Base-by-base conservation (phyloP, 306 rosid genomes). In the Quercus robur region DNA sequence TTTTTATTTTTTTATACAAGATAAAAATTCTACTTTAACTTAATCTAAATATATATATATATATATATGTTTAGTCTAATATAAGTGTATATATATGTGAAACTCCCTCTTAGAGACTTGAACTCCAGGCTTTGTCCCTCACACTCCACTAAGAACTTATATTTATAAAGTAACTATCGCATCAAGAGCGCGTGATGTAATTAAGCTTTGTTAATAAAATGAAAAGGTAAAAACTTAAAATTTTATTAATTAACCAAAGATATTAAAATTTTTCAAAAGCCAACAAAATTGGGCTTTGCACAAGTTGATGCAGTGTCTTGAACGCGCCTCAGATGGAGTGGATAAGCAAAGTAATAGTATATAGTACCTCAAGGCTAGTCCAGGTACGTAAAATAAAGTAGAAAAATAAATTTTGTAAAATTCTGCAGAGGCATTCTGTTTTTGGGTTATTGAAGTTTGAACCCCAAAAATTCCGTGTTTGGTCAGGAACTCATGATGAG, bases 101-200 rank as follows among this genome's bases (percentile, higher is more conserved):
- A 35, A 0, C 2, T 33, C 3, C 0, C 0, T 38, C 10, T 7
- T 7, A 2, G 10, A 7, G 11, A 38, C 11, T 38, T 38, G 46
- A 38, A 38, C 3, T 7, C 0, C 0, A 2, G 0, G 0, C 0
- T 7, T 38, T 38, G 0, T 0, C 2, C 2, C 1, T 0, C 3
- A 38, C 1, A 6, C 2, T 2, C 0, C 0, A 38, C 2, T 7
- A 38, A 38, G 0, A 0, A 38, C 0, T 38, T 38, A 6, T 38
- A 7, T 0, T 38, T 38, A 0, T 7, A 38, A 2, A 7, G 10
- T 38, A 0, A 38, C 1, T 0, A 38, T 38, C 10, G 2, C 0
- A 2, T 0, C 0, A 7, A 38, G 0, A 0, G 10, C 2, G 0
- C 0, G 3, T 0, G 9, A 0, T 38, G 1, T 7, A 38, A 38